Evolutionary conservation across 2,329 filamentous ascomycete species (phyloP).

Genomic region (Nothophoma quercina): DNA sequence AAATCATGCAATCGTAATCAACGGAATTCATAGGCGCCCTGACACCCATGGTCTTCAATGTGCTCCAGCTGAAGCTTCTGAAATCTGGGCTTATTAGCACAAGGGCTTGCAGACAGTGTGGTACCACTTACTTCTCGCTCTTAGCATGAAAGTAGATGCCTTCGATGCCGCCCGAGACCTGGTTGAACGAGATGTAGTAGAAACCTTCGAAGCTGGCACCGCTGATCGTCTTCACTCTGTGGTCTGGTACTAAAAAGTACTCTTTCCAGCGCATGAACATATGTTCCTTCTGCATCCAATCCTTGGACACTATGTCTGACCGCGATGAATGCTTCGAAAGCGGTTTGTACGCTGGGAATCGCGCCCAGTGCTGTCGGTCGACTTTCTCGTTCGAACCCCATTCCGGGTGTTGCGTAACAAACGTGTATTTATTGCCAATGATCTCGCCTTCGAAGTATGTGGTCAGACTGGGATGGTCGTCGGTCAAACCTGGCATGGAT

Average conservation of each 20-base stretch:
- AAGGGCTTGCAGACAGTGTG: not conserved
- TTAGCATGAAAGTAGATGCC: conserved; percentile 98
- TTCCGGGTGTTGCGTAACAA: conserved; percentile 83
- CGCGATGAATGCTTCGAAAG: conserved; percentile 70
- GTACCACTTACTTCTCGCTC: conserved; percentile 83
- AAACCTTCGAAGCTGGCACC: conserved; percentile 98
- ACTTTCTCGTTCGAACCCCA: conserved; percentile 95
- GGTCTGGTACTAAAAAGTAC: conserved; percentile 94
- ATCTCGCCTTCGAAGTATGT: conserved; percentile 99
- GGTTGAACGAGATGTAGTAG: conserved; percentile 99
- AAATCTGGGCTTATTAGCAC: conserved; percentile 65
- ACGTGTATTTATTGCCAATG: conserved; percentile 93
- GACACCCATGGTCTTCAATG: conserved; percentile 83
- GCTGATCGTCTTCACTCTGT: conserved; percentile 86
- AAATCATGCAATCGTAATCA: conserved; percentile 57
- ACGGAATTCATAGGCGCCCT: conserved; percentile 86
- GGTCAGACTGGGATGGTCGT: conserved; percentile 95
- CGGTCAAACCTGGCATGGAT: conserved; percentile 74
- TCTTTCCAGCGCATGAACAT: conserved; percentile 99
- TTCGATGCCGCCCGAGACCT: conserved; percentile 82
- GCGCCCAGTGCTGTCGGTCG: conserved; percentile 90
- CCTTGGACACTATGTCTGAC: conserved; percentile 67
- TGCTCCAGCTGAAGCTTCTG: conserved; percentile 93
- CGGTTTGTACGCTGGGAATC: conserved; percentile 86
- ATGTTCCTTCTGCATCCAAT: conserved; percentile 81